Evolutionary conservation across 495 filamentous ascomycete species (phyloP).

Genomic region (Schizothecium vesticola): DNA sequence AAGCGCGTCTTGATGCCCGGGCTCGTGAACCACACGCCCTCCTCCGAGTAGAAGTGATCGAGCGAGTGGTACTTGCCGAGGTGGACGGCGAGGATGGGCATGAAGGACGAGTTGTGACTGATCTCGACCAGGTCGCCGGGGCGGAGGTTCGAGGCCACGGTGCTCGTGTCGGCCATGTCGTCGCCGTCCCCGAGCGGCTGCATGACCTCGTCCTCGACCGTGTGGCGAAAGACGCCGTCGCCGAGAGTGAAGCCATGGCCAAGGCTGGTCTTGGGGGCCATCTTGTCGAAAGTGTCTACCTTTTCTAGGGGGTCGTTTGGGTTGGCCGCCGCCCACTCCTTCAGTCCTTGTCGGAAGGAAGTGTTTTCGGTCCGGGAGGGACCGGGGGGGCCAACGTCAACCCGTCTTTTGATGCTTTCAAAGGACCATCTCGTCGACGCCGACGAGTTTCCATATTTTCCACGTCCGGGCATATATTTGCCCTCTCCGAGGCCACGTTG

Average conservation of each 20-base stretch:
- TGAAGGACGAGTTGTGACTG: constrained; percentile 37
- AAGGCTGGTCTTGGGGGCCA: not conserved
- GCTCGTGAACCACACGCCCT: constrained; percentile 67
- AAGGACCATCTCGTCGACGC: not conserved
- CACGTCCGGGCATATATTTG: too few relatives aligned
- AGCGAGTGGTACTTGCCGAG: constrained; percentile 57
- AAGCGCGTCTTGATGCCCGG: constrained; percentile 46
- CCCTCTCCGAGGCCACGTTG: too few relatives aligned
- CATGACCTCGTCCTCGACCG: constrained; percentile 25
- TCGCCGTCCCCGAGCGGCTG: constrained; percentile 32
- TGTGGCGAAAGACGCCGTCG: constrained; percentile 23
- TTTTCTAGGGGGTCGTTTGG: not conserved
- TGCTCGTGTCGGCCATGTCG: constrained; percentile 35
- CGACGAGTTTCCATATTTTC: too few relatives aligned
- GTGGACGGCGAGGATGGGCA: constrained; percentile 59
- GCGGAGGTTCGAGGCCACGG: constrained; percentile 41
- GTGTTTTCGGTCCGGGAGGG: too few relatives aligned
- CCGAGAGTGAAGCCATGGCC: not conserved
- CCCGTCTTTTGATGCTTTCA: not conserved
- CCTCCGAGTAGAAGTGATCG: constrained; percentile 65
- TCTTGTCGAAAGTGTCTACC: not conserved
- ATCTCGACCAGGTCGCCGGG: constrained; percentile 73
- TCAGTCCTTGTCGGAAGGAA: not conserved
- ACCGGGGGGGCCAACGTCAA: not conserved
- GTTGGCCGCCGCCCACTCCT: not conserved